Conservation (phyloP, 192 early-diverging fungal species). For the Gryganskiella cystojenkinii region DNA sequence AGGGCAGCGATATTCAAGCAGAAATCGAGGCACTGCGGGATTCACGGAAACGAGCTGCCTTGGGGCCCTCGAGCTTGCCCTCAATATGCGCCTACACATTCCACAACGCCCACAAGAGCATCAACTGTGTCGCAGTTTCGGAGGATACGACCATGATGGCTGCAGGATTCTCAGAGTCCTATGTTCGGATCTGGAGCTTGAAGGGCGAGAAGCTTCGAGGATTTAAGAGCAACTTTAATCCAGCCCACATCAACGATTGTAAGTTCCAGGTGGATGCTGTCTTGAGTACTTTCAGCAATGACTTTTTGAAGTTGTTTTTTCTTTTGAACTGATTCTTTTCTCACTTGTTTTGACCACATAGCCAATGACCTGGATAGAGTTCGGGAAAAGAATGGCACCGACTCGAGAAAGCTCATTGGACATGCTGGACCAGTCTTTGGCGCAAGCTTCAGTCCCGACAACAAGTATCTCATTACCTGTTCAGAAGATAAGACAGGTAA, state of each 20-base stretch:
- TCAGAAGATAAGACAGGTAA: conserved; percentile 93
- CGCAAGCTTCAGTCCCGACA: conserved; percentile 86
- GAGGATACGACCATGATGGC: conserved; percentile 86
- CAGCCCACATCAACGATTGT: conserved; percentile 65
- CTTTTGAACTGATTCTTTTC: neutral
- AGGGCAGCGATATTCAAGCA: conserved; percentile 81
- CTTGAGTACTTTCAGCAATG: neutral
- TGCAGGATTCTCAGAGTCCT: conserved; percentile 95
- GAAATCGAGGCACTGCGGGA: conserved; percentile 85
- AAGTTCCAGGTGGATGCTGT: conserved; percentile 10
- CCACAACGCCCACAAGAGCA: conserved; percentile 89
- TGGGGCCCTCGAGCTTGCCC: conserved; percentile 77
- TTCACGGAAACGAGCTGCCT: conserved; percentile 73
- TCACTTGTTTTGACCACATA: conserved; percentile 17
- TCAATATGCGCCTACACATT: conserved; percentile 96
- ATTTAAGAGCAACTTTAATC: conserved; percentile 69
- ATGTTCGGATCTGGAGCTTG: conserved; percentile 93
- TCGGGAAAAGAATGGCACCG: conserved; percentile 68
- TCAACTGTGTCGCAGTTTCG: conserved; percentile 88
- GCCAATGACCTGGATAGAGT: conserved; percentile 68
- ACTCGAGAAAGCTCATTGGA: conserved; percentile 79
- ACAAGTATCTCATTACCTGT: conserved; percentile 85
- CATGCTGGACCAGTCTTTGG: conserved; percentile 95
- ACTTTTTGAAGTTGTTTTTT: no score
- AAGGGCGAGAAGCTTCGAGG: conserved; percentile 77